Evolutionary conservation across 495 filamentous ascomycete genomes (phyloP).

Genomic region (Trichodelitschia bisporula): DNA sequence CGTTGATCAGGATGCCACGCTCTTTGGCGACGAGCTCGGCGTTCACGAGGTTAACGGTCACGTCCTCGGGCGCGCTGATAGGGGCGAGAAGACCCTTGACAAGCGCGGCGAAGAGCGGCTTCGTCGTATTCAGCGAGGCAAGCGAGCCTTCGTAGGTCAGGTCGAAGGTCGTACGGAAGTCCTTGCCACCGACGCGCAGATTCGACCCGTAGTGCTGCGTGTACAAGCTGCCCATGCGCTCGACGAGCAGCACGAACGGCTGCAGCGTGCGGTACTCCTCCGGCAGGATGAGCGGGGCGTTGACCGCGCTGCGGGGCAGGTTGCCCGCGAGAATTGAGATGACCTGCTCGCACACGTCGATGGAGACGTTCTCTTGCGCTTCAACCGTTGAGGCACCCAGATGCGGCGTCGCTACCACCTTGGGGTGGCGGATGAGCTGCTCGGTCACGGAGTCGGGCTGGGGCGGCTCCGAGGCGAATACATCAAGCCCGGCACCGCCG

Average conservation of each 20-base stretch:
- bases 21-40: conserved; percentile 41
- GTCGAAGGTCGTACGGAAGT: conserved; percentile 33
- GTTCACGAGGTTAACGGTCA: conserved; percentile 54
- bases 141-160: conserved; percentile 43
- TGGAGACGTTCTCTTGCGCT: conserved; percentile 49
- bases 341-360: conserved; percentile 55
- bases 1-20: conserved; percentile 42
- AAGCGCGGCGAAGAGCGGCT: conserved; percentile 42
- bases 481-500: conserved; percentile 48
- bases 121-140: conserved; percentile 34
- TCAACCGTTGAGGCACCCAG: conserved; percentile 51
- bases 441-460: conserved; percentile 24
- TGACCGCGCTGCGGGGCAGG: conserved; percentile 43
- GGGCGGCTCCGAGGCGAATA: conserved; percentile 48
- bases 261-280: conserved; percentile 46
- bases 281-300: conserved; percentile 45
- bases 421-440: conserved; percentile 31
- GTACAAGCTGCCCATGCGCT: conserved; percentile 44
- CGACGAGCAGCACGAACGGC: conserved; percentile 40
- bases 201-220: conserved; percentile 35
- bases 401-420: conserved; percentile 45
- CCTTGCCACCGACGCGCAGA: conserved; percentile 2
- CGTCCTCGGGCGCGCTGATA: conserved; percentile 25
- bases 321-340: conserved; percentile 36
- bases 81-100: conserved; percentile 38